Conservation (phyloP, 2,329 filamentous ascomycete species). For the Cercospora sojina region DNA sequence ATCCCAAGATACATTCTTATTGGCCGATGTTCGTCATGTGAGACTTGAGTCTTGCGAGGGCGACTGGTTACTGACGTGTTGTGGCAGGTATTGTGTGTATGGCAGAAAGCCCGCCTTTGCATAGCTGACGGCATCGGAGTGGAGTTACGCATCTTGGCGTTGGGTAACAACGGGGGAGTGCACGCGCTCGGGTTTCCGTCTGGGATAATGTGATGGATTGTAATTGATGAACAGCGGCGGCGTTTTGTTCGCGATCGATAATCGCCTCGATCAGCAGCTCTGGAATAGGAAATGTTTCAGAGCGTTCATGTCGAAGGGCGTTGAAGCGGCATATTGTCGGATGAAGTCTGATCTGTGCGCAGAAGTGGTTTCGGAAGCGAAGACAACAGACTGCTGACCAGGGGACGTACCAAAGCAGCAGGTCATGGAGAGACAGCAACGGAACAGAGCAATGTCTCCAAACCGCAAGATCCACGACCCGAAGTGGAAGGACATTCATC, state of each 20-base stretch:
- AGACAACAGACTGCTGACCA: not conserved
- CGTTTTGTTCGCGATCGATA: not conserved
- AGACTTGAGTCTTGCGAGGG: not conserved
- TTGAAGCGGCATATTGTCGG: not conserved
- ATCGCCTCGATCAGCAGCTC: not conserved
- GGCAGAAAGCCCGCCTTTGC: constrained; percentile 8
- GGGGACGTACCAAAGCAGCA: not conserved
- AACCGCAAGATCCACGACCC: not conserved
- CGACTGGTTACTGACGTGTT: not conserved
- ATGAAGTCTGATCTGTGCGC: not conserved
- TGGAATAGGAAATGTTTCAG: not conserved
- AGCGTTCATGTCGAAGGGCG: not conserved
- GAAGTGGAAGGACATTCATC: not conserved
- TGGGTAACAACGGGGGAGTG: not conserved
- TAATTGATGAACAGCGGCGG: not conserved
- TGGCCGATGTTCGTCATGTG: constrained; percentile 13
- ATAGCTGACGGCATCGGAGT: not conserved
- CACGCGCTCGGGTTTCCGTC: not conserved
- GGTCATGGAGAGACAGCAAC: not conserved
- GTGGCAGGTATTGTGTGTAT: constrained; percentile 10
- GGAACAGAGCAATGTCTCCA: not conserved
- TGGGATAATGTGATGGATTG: not conserved
- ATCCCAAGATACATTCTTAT: constrained; percentile 14
- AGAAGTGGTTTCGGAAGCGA: not conserved
- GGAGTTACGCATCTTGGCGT: not conserved